Percentiles rank a stretch among this genome's conserved stretches.
phyloP scores from a whole-genome alignment of 768 basidiomycete genomes.

The Leccinum incarnatum region DNA sequence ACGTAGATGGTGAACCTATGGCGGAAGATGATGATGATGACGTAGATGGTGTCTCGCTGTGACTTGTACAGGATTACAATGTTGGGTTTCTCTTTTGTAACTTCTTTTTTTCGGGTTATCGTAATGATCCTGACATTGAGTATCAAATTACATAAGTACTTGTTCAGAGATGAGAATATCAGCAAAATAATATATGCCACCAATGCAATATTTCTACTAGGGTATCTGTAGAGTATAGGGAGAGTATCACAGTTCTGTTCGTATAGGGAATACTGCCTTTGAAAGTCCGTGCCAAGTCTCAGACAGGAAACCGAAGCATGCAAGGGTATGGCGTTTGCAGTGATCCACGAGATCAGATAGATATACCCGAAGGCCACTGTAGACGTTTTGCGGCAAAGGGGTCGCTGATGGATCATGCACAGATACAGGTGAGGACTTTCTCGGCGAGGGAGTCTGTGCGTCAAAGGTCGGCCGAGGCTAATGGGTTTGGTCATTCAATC shows the following conservation, averaged over 20 bases:
- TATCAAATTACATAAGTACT: background rate
- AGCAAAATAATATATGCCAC: background rate
- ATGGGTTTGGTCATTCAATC: background rate
- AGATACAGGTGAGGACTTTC: background rate
- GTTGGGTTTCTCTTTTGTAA: background rate
- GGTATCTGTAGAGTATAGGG: background rate
- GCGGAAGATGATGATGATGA: constrained; percentile 37
- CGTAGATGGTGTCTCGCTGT: constrained; percentile 40
- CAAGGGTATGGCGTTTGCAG: constrained; percentile 23
- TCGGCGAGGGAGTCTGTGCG: background rate
- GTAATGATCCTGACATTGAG: background rate
- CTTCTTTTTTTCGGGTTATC: background rate
- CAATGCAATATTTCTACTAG: background rate
- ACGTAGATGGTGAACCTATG: constrained; percentile 31
- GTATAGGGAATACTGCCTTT: constrained; percentile 13
- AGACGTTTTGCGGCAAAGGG: background rate
- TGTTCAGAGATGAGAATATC: background rate
- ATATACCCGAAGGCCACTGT: constrained; percentile 13
- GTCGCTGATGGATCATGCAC: background rate
- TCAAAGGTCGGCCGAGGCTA: constrained; percentile 16
- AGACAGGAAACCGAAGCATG: constrained; percentile 17
- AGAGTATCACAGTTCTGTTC: constrained; percentile 28
- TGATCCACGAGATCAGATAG: constrained; percentile 14
- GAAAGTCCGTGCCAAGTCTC: constrained; percentile 21
- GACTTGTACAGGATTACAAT: background rate